phyloP scores from a whole-genome alignment of 169 alveolate species.

The Cryptosporidium baileyi region DNA sequence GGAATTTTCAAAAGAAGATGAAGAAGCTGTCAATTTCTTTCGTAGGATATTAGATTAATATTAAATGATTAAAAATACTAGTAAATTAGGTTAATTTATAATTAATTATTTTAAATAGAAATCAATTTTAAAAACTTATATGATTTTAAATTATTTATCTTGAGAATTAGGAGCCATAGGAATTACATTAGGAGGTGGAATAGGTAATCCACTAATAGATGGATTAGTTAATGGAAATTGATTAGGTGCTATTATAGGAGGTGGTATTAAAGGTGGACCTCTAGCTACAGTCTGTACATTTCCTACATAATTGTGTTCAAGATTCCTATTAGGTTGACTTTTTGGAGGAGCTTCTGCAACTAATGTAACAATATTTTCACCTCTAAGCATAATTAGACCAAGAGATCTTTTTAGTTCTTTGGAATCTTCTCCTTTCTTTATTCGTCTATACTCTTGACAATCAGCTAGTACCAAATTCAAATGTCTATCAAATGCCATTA shows the following conservation, averaged over 20 bases:
- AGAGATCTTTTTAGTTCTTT: conserved; percentile 93
- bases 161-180: conserved; percentile 36
- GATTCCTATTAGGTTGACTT: conserved; percentile 75
- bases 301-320: conserved; percentile 16
- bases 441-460: conserved; percentile 95
- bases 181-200: conserved; percentile 25
- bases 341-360: conserved; percentile 98
- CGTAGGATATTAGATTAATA: conserved; percentile 3
- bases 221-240: conserved; percentile 19
- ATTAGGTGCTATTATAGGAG: conserved; percentile 17
- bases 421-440: conserved; percentile 76
- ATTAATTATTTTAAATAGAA: too few species aligned
- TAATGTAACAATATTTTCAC: conserved; percentile 95
- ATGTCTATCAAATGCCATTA: conserved; percentile 98
- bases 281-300: conserved; percentile 25
- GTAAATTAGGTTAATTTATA: too few species aligned
- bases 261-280: conserved; percentile 52
- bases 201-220: conserved; percentile 17
- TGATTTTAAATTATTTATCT: neutral
- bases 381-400: conserved; percentile 95
- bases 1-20: conserved; percentile 63
- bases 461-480: conserved; percentile 97
- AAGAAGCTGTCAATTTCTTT: conserved; percentile 36
- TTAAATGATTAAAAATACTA: too few species aligned
- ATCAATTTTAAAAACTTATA: too few species aligned